Conservation (phyloP, 805 yeast species). For the Teunomyces atbi region DNA sequence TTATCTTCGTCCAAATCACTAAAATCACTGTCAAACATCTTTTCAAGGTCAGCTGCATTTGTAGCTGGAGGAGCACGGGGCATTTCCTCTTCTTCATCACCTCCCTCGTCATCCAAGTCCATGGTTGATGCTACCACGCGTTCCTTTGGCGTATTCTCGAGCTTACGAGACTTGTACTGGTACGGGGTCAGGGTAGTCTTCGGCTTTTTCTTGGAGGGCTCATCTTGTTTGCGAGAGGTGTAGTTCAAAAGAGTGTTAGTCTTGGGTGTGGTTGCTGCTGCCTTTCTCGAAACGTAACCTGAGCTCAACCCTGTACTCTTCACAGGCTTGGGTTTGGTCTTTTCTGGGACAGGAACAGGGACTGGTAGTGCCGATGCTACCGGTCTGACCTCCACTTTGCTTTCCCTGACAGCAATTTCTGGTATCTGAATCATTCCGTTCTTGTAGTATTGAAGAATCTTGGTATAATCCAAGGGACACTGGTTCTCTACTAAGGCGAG, state of each 20-base stretch:
- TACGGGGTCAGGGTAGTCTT: conserved; percentile 2
- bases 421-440: conserved; percentile 38
- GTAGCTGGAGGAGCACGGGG: background rate
- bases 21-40: conserved; percentile 15
- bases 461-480: conserved; percentile 13
- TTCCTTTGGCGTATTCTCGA: conserved; percentile 31
- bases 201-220: background rate
- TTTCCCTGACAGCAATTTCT: conserved; percentile 8
- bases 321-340: conserved; percentile 5
- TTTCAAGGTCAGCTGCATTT: conserved; percentile 7
- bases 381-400: background rate
- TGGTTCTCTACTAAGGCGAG: conserved; percentile 18
- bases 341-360: background rate
- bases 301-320: conserved; percentile 19
- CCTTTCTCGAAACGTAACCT: conserved; percentile 24
- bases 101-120: conserved; percentile 7
- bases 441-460: conserved; percentile 17
- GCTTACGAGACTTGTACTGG: conserved; percentile 38
- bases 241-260: conserved; percentile 14
- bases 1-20: conserved; percentile 11
- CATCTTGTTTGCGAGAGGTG: conserved; percentile 17
- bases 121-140: conserved; percentile 32
- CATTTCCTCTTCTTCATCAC: conserved; percentile 2
- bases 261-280: conserved; percentile 8
- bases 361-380: background rate